Evolutionary conservation across 805 yeast genomes (phyloP), one percentile per base, ranked within the genome.

Genomic region (Jamesozyma lodderae): DNA sequence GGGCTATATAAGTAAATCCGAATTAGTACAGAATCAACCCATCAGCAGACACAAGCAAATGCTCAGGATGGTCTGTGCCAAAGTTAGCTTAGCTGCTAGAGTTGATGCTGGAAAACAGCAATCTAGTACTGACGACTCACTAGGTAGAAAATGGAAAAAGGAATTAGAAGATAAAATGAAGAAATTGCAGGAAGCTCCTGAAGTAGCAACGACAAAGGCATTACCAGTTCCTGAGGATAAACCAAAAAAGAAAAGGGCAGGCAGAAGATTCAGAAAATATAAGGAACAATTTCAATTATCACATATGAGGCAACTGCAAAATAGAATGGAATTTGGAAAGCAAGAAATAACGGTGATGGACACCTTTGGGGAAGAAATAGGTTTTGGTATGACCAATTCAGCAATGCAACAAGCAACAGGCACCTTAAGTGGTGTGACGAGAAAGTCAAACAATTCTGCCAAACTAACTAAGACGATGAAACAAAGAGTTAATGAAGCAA

Each of bases 171-270:
- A 63, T 4, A 81, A 80, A 46, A 65, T 92, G 6, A 85, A 77
- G 30, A 85, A 84, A 49, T 59, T 86, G 23, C 70, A 76, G 19
- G 75, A 78, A 5, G 92, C 96, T 0, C 96, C 97, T 0, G 81
- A 78, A 17, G 69, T 70, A 1, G 66, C 72, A 13, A 77, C 77
- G 41, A 79, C 88, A 0, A 70, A 87, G 35, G 86, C 86, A 0
- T 58, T 78, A 5, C 80, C 90, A 0, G 64, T 72, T 4, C 96
- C 96, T 0, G 66, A 74, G 14, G 95, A 87, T 39, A 71, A 69
- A 38, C 75, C 78, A 35, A 77, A 90, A 4, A 84, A 85, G 60
- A 83, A 79, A 48, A 68, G 98, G 49, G 96, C 94, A 1, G 98
- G 98, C 1, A 67, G 77, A 46, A 64, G 90, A 40, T 70, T 81